phyloP scores from a whole-genome alignment of 805 yeast species.

The Clavispora asparagi region DNA sequence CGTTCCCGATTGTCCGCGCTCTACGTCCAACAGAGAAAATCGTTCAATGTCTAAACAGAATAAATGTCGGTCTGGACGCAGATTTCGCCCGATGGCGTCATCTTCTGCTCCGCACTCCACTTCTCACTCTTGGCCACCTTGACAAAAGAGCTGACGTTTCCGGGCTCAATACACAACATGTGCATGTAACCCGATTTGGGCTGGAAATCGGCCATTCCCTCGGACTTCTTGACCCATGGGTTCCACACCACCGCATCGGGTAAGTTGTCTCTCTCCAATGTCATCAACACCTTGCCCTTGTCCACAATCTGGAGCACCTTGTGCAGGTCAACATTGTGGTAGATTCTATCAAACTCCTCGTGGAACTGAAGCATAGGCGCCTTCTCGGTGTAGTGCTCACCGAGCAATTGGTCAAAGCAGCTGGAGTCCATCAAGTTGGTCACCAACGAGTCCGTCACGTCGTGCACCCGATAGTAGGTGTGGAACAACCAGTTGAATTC shows the following conservation, averaged over 20 bases:
- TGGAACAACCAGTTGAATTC: slow-evolving; percentile 95
- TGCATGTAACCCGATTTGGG: slow-evolving; percentile 79
- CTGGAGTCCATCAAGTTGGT: slow-evolving; percentile 70
- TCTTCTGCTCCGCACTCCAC: slow-evolving; percentile 70
- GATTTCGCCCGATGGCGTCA: slow-evolving; percentile 55
- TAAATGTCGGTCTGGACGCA: slow-evolving; percentile 50
- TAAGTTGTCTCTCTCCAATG: slow-evolving; percentile 59
- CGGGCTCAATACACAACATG: slow-evolving; percentile 96
- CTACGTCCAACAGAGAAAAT: no score
- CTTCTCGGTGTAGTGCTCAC: slow-evolving; percentile 58
- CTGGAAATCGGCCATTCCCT: slow-evolving; percentile 78
- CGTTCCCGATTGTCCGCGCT: no score
- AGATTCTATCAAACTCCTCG: slow-evolving; percentile 83
- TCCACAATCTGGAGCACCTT: slow-evolving; percentile 65
- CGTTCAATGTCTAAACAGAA: not conserved
- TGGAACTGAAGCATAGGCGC: slow-evolving; percentile 70
- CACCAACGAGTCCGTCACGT: slow-evolving; percentile 72
- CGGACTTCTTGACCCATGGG: slow-evolving; percentile 87
- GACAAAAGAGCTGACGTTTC: slow-evolving; percentile 69
- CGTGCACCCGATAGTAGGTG: slow-evolving; percentile 73
- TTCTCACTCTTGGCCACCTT: slow-evolving; percentile 61
- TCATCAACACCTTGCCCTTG: slow-evolving; percentile 65
- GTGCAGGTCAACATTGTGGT: slow-evolving; percentile 51
- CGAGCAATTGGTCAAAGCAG: slow-evolving; percentile 72
- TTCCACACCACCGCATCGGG: slow-evolving; percentile 90